phyloP scores from a whole-genome alignment of 495 filamentous ascomycete genomes.

The Copromyces sp. region DNA sequence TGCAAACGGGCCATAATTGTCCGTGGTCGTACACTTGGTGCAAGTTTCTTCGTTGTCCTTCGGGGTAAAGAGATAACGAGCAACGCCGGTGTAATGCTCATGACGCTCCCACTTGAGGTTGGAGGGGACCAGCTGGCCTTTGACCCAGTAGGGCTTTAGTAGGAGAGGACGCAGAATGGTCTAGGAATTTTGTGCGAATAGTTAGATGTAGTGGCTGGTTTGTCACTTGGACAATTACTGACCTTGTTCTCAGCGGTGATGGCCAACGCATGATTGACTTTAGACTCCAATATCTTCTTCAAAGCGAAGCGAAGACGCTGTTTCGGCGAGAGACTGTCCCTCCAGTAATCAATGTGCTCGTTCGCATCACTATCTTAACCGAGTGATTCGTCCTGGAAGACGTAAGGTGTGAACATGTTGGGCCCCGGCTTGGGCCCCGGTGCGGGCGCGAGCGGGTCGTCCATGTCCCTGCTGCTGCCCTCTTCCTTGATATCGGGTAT shows the following conservation, averaged over 20 bases:
- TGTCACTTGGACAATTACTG: too few species aligned
- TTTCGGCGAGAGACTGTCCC: neutral
- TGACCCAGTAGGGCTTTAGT: neutral
- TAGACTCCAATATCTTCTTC: neutral
- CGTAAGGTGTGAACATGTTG: neutral
- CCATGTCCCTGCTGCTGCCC: too few species aligned
- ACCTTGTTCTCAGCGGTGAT: neutral
- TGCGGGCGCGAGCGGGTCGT: neutral
- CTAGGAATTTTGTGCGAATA: too few species aligned
- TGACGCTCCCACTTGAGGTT: neutral
- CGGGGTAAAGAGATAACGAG: neutral
- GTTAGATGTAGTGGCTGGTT: too few species aligned
- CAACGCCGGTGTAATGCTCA: neutral
- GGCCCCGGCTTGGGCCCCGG: neutral
- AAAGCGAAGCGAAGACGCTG: neutral
- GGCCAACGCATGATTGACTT: neutral
- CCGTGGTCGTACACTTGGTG: neutral
- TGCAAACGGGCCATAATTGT: neutral
- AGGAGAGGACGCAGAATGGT: neutral
- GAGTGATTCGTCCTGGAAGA: neutral
- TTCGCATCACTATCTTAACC: neutral
- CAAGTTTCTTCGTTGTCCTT: neutral
- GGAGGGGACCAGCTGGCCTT: neutral
- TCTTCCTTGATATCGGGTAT: too few species aligned
- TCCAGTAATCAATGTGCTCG: neutral